phyloP scores from a whole-genome alignment of 2,329 filamentous ascomycete species.

The Bipolaris gigantea region DNA sequence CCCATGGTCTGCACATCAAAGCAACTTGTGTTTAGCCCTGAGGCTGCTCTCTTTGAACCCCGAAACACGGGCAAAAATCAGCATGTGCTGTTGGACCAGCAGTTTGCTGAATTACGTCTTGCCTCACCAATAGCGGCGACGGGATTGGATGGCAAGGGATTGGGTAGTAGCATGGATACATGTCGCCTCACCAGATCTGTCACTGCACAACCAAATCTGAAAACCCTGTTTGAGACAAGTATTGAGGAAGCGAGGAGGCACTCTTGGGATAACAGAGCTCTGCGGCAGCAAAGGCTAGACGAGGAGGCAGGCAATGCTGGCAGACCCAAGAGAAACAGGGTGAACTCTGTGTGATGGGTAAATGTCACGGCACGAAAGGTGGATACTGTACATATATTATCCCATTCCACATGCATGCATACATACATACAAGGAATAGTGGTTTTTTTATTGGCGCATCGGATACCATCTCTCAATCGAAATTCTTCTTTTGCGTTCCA shows the following conservation, averaged over 20 bases:
- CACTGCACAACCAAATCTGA: background rate
- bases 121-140: slow-evolving; percentile 13
- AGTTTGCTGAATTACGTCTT: slow-evolving; percentile 25
- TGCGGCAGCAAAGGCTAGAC: slow-evolving; percentile 4
- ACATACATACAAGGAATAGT: background rate
- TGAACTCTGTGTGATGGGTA: slow-evolving; percentile 22
- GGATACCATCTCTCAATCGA: background rate
- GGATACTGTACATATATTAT: background rate
- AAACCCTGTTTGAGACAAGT: background rate
- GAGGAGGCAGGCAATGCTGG: background rate
- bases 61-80: background rate
- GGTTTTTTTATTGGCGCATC: slow-evolving; percentile 4
- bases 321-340: slow-evolving; percentile 13
- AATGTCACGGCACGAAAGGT: slow-evolving; percentile 7
- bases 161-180: slow-evolving; percentile 11
- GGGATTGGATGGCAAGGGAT: slow-evolving; percentile 9
- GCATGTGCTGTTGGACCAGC: background rate
- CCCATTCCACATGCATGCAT: background rate
- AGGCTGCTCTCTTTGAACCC: slow-evolving; percentile 31
- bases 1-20: slow-evolving; percentile 21
- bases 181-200: slow-evolving; percentile 22
- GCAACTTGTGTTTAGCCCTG: slow-evolving; percentile 21
- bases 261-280: slow-evolving; percentile 9
- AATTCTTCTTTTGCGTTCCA: slow-evolving; percentile 5
- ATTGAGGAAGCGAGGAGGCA: slow-evolving; percentile 6